Conservation (phyloP, 2,329 filamentous ascomycete species). For the Diaporthe humulicola region DNA sequence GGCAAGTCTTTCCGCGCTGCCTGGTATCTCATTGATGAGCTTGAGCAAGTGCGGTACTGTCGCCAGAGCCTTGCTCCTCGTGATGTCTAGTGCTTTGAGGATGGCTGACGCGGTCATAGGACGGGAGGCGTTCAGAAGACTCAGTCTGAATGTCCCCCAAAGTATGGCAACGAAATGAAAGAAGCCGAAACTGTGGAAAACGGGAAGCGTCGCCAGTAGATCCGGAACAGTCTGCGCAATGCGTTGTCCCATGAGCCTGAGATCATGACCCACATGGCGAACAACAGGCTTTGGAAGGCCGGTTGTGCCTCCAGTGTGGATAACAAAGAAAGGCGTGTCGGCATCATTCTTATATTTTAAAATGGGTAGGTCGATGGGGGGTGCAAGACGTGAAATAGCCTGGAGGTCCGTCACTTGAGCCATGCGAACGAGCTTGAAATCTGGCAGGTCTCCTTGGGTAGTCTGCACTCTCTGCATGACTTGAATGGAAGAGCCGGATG, state of each 20-base stretch:
- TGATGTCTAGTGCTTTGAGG: constrained; percentile 21
- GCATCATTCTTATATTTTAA: neutral
- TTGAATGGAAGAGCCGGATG: neutral
- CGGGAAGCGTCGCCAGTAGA: neutral
- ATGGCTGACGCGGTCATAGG: constrained; percentile 19
- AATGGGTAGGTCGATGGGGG: neutral
- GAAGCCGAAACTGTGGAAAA: constrained; percentile 12
- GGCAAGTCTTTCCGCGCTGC: constrained; percentile 10
- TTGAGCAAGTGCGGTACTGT: constrained; percentile 26
- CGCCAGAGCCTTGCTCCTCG: neutral
- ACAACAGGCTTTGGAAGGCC: constrained; percentile 25
- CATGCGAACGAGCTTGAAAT: constrained; percentile 13
- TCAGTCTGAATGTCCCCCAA: neutral
- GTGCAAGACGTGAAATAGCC: neutral
- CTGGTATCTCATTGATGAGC: constrained; percentile 18
- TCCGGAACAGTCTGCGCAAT: neutral
- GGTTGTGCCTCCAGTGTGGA: constrained; percentile 33
- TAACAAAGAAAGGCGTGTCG: neutral
- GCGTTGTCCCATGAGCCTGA: no score
- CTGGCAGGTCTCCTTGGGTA: neutral
- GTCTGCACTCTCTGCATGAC: neutral
- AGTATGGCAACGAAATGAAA: neutral
- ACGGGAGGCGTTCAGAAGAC: constrained; percentile 7
- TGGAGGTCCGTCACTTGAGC: neutral
- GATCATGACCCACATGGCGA: neutral